A percentile compares a stretch with the other conserved stretches of the same genome.
Evolutionary conservation across 805 yeast species (phyloP).

Genomic region (Pichia californica): DNA sequence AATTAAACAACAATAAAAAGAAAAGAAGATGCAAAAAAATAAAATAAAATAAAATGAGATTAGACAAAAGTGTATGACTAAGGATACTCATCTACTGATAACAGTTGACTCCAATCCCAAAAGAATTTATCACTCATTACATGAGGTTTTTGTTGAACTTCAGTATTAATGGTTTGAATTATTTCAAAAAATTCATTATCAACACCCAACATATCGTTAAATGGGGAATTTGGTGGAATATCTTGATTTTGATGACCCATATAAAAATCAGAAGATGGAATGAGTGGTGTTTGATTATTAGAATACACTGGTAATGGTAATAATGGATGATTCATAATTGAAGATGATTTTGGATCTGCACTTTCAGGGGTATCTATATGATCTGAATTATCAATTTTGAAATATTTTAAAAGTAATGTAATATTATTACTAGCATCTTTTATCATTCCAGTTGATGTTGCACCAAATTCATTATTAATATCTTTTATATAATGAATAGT

Average conservation of each 20-base stretch:
- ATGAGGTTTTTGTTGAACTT: not conserved
- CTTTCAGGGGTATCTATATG: not conserved
- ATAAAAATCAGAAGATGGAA: not conserved
- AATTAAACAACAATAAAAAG: not conserved
- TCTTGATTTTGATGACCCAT: not conserved
- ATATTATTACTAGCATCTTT: constrained; percentile 29
- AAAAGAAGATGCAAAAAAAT: not conserved
- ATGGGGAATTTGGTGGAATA: not conserved
- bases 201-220: not conserved
- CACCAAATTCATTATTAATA: constrained; percentile 12
- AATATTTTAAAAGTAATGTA: constrained; percentile 22
- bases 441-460: constrained; percentile 25
- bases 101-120: constrained; percentile 9
- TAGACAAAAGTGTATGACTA: too few species aligned
- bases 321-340: too few species aligned
- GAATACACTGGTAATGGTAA: too few species aligned
- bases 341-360: too few species aligned
- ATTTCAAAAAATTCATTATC: constrained; percentile 8
- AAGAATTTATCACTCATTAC: constrained; percentile 5
- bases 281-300: too few species aligned
- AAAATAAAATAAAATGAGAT: too few species aligned
- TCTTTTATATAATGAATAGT: constrained; percentile 14
- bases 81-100: not conserved
- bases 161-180: constrained; percentile 4
- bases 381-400: constrained; percentile 3